A percentile compares a stretch with the other conserved stretches of the same genome.
These are phyloP conservation scores for Helicocarpus griseus DNA, from an alignment of 2,329 filamentous ascomycete species.

Conservation along the genomic window DNA sequence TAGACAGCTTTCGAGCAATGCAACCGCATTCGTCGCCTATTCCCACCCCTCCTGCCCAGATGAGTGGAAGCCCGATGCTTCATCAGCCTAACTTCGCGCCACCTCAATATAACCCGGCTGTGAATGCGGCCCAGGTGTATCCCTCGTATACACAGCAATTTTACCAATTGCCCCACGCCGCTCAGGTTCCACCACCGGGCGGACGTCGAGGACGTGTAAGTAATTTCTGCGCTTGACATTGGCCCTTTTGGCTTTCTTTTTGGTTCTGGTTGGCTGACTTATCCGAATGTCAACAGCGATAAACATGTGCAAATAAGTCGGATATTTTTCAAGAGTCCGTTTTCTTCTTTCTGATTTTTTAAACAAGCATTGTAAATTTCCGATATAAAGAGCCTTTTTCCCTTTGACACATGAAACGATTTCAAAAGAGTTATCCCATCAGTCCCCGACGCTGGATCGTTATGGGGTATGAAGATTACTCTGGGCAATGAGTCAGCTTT, in stretches of 20 bases:
- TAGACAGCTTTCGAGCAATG: conserved; percentile 33
- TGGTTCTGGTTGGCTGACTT: not conserved
- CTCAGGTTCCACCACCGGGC: conserved; percentile 36
- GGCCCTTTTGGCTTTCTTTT: not conserved
- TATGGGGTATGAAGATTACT: not conserved
- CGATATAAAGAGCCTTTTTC: not conserved
- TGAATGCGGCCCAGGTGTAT: conserved; percentile 38
- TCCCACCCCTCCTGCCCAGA: conserved; percentile 25
- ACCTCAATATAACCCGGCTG: conserved; percentile 37
- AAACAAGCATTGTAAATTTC: not conserved
- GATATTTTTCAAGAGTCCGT: not conserved
- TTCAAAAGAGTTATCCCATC: not conserved
- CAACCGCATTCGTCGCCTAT: conserved; percentile 29
- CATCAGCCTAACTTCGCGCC: conserved; percentile 36
- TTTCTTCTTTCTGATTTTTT: not conserved
- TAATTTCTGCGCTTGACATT: conserved; percentile 7
- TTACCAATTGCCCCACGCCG: conserved; percentile 32
- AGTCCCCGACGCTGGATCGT: not conserved
- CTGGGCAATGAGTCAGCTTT: not conserved
- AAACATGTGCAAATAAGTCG: not conserved
- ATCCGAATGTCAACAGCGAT: not conserved
- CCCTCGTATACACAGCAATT: conserved; percentile 39
- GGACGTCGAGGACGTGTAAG: conserved; percentile 48
- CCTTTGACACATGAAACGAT: not conserved
- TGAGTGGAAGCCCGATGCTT: conserved; percentile 36